Evolutionary conservation across 176 grass and related monocot genomes (phyloP), one percentile per base, ranked within the genome.

Genomic region (sorghum (Sorghum bicolor)): DNA sequence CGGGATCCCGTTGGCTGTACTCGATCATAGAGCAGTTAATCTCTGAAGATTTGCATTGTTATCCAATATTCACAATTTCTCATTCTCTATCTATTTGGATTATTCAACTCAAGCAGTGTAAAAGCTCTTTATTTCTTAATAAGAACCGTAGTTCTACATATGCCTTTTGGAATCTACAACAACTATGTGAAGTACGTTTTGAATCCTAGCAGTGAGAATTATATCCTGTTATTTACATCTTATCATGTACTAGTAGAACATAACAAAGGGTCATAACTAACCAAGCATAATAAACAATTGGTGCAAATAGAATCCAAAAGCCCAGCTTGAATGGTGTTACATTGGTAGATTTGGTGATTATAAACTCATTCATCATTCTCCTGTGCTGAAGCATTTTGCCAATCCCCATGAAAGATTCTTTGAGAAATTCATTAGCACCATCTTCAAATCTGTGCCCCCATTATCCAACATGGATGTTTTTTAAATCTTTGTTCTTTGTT

Each of bases 101-200:
- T 72, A 39, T 77, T 72, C n/a, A 87, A 30, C 30, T 83, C 52
- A 50, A 70, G 30, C 45, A 82, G 74, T 17, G n/a, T 58, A 29
- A 13, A 78, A 11, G 79, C 36, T 82, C 22, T 86, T 73, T 82
- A 72, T 82, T 45, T 30, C 67, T 75, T 22, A 79, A 26, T 70
- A 25, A 78, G 10, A 48, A 22, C 11, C 10, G 28, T 47, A 72
- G 11, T 60, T 64, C 30, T 53, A 53, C 52, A 20, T 69, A 48
- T 70, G 32, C 30, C 50, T 50, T 24, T 83, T 63, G 38, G n/a
- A 78, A 71, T 70, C 39, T 72, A 30, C 30, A 38, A 48, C 26
- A 52, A 31, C 29, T 61, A 76, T 68, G 60, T 15, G 24, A 67
- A 15, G 1, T 61, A 87, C 16, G 1, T 50, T 76, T 76, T 67